A percentile compares a stretch with the other conserved stretches of the same genome.
These are phyloP conservation scores for Cenchrus fungigraminus DNA, from an alignment of 176 grass and related monocot genomes.

Conservation along the genomic window DNA sequence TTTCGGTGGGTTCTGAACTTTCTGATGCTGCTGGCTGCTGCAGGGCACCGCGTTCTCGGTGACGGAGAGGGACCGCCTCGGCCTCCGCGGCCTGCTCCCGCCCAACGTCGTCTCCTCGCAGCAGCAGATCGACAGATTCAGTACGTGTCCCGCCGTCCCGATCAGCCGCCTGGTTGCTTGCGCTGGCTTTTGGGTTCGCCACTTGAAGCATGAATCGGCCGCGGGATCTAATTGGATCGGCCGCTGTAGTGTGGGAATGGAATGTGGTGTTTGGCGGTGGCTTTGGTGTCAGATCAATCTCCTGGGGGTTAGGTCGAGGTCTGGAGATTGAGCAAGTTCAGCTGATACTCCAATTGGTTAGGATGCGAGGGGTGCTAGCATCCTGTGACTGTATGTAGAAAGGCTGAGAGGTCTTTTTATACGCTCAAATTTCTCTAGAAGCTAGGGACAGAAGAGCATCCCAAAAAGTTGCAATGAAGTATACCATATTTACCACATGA, in stretches of 20 bases:
- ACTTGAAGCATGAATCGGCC: not conserved
- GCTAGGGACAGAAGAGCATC: not conserved
- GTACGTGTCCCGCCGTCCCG: slow-evolving; percentile 39
- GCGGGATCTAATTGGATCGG: slow-evolving; percentile 12
- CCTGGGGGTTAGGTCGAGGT: slow-evolving; percentile 1
- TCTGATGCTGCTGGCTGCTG: slow-evolving; percentile 15
- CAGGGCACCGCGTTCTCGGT: slow-evolving; percentile 92
- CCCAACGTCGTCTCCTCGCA: slow-evolving; percentile 80
- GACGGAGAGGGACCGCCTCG: slow-evolving; percentile 94
- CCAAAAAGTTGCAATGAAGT: not conserved
- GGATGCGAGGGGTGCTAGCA: not conserved
- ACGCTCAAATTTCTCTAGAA: not conserved
- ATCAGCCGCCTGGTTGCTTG: not conserved
- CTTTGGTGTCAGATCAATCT: slow-evolving; percentile 18
- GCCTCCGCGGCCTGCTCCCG: slow-evolving; percentile 93
- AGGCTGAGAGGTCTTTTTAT: not conserved
- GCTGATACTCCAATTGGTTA: not conserved
- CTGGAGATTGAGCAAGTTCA: not conserved
- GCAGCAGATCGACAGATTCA: slow-evolving; percentile 97
- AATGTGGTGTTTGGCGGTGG: not conserved
- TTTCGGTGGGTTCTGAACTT: not conserved
- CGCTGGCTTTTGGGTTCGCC: not conserved
- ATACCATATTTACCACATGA: not conserved
- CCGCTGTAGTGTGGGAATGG: not conserved
- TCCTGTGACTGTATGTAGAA: not conserved